Base-by-base conservation (phyloP, 257 asterid genomes). In the Solanum pimpinellifolium region DNA sequence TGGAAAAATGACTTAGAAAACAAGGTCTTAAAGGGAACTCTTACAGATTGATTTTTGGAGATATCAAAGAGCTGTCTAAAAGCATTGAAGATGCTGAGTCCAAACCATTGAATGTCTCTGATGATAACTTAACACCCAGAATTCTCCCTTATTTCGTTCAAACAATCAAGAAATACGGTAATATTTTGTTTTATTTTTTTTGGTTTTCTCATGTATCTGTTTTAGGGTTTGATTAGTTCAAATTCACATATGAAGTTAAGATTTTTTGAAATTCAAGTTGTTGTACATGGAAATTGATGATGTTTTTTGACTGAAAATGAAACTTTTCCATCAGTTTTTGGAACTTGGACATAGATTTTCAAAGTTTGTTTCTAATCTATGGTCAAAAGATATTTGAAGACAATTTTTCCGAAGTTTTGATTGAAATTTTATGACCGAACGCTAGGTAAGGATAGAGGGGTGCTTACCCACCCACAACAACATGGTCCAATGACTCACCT, bases 51-150 rank as follows among this genome's bases (percentile, higher is more conserved):
- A 35, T 92, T 62, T 59, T 85, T 37, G 94, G 94, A 7, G 93
- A 93, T 73, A 85, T 33, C 72, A 88, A 85, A 69, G 93, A 91
- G 11, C 41, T 90, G 2, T 41, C 39, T 8, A 60, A 8, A 11
- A 88, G 75, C 87, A 29, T 44, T 5, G 73, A 73, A 85, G 88
- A 89, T 83, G 92, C 93, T 1, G 66, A 59, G 42, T 89, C 91
- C 20, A 91, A 90, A 65, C 89, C 93, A 60, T 78, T 91, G 23
- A 72, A 66, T 33, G 86, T 90, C 75, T 86, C 90, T 37, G 83
- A 93, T 83, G 93, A 91, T 68, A 16, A 72, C 46, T 81, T 89
- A 1, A 60, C 86, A 80, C 92, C 90, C 4, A 90, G 91, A 86
- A 87, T 88, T 59, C 23, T 89, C 42, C 89, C 92, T 60, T 86